Base-by-base conservation (phyloP, 768 basidiomycete species). In the Kondoa subrosea region DNA sequence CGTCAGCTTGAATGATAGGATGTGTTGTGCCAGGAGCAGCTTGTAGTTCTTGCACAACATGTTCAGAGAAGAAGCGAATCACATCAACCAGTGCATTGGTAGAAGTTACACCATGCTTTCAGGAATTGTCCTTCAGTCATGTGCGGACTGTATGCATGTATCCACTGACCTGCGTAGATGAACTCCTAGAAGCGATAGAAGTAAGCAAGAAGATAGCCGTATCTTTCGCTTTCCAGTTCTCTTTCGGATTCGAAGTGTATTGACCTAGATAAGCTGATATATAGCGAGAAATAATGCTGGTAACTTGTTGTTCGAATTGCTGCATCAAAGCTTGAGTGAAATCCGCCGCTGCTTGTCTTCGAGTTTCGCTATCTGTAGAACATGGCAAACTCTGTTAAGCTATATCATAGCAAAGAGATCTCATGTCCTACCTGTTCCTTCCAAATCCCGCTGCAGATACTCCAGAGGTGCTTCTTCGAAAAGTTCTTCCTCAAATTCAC, bases 391-490 rank as follows among this genome's bases (percentile, higher is more conserved):
- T 33, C 1, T 31, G 4, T 56, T 21, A 30, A 27, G 32, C 56
- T 15, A 4, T 8, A 25, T 66, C 29, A 33, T 8, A 64, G 64
- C 26, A 8, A 26, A 0, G 76, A 81, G 76, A 67, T 87, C 78
- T 66, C 85, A 66, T 26, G 21, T 21, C 25, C 65, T 66, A 63
- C 65, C 69, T 81, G 81, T 73, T 8, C 83, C 79, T 16, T 91
- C 82, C 30, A 93, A 80, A 73, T 93, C 91, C 56, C 89, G 81
- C 26, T 90, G 85, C 72, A 96, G 88, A 76, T 87, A 97, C 75
- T 97, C 93, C 50, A 93, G 82, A 0, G 95, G 92, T 72, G 95
- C 92, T 69, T 97, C 95, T 77, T 95, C 91, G 74, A 99, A 97
- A 76, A 91, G 86, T 73, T 99, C 95, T 63, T 89, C 82, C 67